These are phyloP conservation scores for Penicillium bialowiezense DNA, from an alignment of 495 filamentous ascomycete genomes.

Conservation along the genomic window DNA sequence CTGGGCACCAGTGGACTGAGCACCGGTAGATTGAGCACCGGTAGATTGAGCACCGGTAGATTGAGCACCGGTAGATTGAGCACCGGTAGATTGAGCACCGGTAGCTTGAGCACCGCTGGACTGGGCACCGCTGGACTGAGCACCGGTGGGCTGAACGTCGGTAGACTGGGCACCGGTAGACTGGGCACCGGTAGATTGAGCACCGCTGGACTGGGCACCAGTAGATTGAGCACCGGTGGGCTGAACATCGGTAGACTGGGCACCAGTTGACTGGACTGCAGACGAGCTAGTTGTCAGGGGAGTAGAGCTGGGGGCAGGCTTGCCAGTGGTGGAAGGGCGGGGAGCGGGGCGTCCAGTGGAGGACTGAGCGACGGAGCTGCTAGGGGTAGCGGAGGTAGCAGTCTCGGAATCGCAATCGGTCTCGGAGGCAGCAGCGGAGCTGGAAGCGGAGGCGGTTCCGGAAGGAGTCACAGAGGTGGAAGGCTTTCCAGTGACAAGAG, in stretches of 20 bases:
- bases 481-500: neutral
- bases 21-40: neutral
- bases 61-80: neutral
- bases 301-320: conserved; percentile 2
- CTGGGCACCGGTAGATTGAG: neutral
- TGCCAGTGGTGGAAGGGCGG: neutral
- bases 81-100: neutral
- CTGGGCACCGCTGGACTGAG: neutral
- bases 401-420: neutral
- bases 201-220: neutral
- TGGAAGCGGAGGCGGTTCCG: neutral
- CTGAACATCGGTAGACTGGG: neutral
- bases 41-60: neutral
- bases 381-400: neutral
- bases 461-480: conserved; percentile 1
- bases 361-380: neutral
- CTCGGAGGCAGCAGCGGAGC: neutral
- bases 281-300: neutral
- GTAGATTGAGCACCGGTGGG: neutral
- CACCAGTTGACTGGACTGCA: neutral
- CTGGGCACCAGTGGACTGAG: conserved; percentile 1
- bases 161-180: neutral
- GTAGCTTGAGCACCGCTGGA: neutral
- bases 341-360: neutral
- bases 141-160: neutral